Evolutionary conservation across 1,284 basidiomycete genomes (phyloP), one percentile per base, ranked within the genome.

Genomic region (Mrakiaceae sp.): DNA sequence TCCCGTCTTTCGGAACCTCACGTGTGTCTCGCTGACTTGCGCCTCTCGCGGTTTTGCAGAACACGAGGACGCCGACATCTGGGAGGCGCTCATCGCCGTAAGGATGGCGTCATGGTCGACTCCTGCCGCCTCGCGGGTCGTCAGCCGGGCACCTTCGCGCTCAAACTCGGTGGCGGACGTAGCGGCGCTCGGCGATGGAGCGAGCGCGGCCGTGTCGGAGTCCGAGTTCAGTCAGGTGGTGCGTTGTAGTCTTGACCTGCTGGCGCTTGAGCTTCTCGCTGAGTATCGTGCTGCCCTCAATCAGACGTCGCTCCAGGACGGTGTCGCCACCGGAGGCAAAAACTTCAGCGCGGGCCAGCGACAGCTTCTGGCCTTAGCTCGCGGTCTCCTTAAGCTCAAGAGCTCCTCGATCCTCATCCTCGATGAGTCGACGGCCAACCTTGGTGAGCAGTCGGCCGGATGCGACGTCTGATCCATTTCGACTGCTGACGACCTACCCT

Each of bases 261-360:
- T 74, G 73, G 48, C 77, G 81, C 74, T 79, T 78, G 70, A 75
- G 73, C 9, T 74, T 79, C 16, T 80, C 80, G 8, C 81, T 82
- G 70, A 72, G 80, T 39, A 81, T 82, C 70, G 76, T 82, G 1
- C 73, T 82, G 0, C 79, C 81, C 3, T 74, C 82, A 14, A 81
- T 81, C 0, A 74, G 81, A n/a, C 81, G 81, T 4, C 72, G 82
- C 60, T 27, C 27, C 27, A 4, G 50, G 48, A 52, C n/a, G 58
- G 44, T n/a, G 49, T 51, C 40, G 44, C 56, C 16, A 10, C 53
- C 40, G 49, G 43, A 16, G 78, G 76, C 11, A 74, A 73, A 49
- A 77, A 81, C 74, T 79, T 78, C 70, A 75, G 73, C 9, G 74
- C 79, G n/a, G 80, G 80, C 8, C 81, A 82, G 70, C 73, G 80